Percentiles rank a stretch among this genome's conserved stretches.
Evolutionary conservation across 257 asterid genomes (phyloP).

Genomic region (Solanum tarijense): DNA sequence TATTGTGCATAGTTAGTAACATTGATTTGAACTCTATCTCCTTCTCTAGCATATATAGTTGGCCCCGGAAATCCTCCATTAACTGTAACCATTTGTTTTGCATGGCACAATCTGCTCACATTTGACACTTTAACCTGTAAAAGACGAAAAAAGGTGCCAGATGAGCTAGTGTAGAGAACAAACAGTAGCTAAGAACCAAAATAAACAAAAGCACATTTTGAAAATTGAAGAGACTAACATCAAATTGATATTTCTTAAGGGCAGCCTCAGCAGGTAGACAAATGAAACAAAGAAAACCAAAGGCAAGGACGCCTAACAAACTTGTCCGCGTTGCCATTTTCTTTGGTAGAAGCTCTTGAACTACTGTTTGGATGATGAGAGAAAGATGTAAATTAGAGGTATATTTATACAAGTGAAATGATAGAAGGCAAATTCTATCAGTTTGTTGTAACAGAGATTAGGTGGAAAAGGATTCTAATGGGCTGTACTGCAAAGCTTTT

Average conservation of each 20-base stretch:
- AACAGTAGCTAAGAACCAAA: background rate
- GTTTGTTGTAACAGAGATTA: conserved; percentile 10
- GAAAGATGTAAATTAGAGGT: background rate
- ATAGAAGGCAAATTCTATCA: background rate
- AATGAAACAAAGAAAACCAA: background rate
- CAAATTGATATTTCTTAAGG: conserved; percentile 43
- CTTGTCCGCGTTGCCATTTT: background rate
- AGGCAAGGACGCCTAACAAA: background rate
- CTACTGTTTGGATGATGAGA: background rate
- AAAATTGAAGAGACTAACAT: conserved; percentile 21
- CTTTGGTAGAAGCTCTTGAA: background rate
- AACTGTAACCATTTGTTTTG: conserved; percentile 53
- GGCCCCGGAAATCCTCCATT: conserved; percentile 47
- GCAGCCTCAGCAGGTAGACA: conserved; percentile 26
- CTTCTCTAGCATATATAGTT: conserved; percentile 30
- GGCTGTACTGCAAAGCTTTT: background rate
- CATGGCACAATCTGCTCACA: conserved; percentile 58
- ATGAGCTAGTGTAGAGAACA: background rate
- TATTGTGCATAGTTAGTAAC: conserved; percentile 56
- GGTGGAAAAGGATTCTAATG: background rate
- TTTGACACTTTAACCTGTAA: conserved; percentile 50
- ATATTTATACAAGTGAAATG: conserved; percentile 2
- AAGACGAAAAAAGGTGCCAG: background rate
- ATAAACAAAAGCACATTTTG: background rate
- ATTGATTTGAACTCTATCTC: conserved; percentile 47